Base-by-base conservation (phyloP, 208 protist genomes). In the Borovskyia barvae region DNA sequence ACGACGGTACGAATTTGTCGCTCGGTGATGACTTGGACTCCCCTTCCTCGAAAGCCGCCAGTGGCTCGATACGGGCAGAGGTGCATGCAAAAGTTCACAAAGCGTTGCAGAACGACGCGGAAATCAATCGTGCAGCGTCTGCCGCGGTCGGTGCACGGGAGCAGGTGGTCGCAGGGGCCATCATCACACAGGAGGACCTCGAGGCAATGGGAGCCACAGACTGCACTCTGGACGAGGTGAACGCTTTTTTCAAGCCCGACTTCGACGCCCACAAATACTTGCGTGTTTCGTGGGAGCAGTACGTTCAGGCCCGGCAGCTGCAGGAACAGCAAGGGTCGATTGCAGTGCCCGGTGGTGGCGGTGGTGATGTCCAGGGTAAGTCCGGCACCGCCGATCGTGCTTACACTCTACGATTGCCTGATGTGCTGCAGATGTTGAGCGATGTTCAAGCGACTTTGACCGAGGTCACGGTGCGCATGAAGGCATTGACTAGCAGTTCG, bases 211-310 rank as follows among this genome's bases (percentile, higher is more conserved):
- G 58, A 6, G 77, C 82, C 3, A 70, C 49, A 0, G 89, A 93
- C 65, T 91, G 83, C 74, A 79, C 79, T 15, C 74, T 77, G 30
- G 82, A 85, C 7, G 89, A 95, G 72, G 69, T 95, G 6, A 95
- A 93, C 66, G 74, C 72, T 17, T 61, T 95, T 26, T 92, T 91
- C 49, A 66, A 47, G 20, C 54, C 41, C 8, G 62, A 84, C 47
- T 90, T 95, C 72, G 84, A 95, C 66, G 65, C 90, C 29, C 57
- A 61, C n/a, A 48, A 52, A 9, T 95, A 87, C 58, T 75, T 95
- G 22, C 66, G 59, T 25, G 54, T 74, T 0, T 59, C 54, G 40
- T 89, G 65, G 61, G 66, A 66, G 40, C 49, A 67, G 47, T 70
- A 48, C 49, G 20, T 60, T 28, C 19, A 19, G 36, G 36, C 45